Evolutionary conservation across 306 rosid genomes (phyloP), one percentile per base, ranked within the genome.

Genomic region (Acacia confusa): DNA sequence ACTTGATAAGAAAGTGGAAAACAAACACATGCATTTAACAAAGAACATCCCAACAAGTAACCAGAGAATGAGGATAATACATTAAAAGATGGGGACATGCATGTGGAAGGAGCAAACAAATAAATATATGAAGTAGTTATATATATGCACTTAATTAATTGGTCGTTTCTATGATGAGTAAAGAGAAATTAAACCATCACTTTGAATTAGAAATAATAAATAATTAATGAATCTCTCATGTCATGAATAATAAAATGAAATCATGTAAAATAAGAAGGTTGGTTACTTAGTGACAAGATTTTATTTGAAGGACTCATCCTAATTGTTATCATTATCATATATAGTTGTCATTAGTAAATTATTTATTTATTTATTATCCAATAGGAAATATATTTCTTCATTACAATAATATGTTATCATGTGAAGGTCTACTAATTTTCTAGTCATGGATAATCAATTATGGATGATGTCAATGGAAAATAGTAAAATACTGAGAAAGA

Each of bases 251-350:
- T 32, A 66, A 41, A 48, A 32, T 66, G 52, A 30, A 66, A 19
- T 43, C 43, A 68, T 68, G 76, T 38, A 70, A 12, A 70, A 19
- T 55, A 58, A 25, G 75, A 45, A 43, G 58, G 58, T 25, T 14
- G 75, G 58, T 71, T 71, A 45, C 58, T 24, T 71, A 45, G 34
- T 44, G 75, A 52, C 58, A 71, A 71, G 58, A 71, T 71, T 71
- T 71, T 40, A 71, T 71, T 44, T 25, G 75, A 71, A 71, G 57
- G 19, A 71, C 45, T 71, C 75, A 71, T 71, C 58, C 15, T 71
- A 44, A 71, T 44, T 9, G 7, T 71, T 71, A 60, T 71, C 75
- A 70, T 70, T 44, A 70, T 43, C 20, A 44, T n/a, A 60, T 25
- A 60, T 24, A 70, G 58, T 45, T 71, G 57, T 45, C 58, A n/a